phyloP scores from a whole-genome alignment of 257 asterid species.

The Ballota nigra region DNA sequence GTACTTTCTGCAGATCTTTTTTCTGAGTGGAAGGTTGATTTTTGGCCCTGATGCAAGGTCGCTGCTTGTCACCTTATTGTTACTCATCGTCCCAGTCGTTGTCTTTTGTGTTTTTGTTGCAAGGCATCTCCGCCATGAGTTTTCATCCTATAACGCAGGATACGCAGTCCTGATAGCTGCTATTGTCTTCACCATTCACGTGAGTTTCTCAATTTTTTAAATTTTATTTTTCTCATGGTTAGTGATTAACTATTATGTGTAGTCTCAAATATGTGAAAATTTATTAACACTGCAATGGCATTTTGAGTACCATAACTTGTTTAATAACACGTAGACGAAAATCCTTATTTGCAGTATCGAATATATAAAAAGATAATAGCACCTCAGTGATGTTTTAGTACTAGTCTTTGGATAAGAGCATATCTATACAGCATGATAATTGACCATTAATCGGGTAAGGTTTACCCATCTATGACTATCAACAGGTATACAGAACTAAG shows the following conservation, averaged over 20 bases:
- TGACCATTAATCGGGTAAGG: not conserved
- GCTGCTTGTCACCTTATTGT: conserved; percentile 76
- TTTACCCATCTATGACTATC: not conserved
- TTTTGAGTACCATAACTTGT: not conserved
- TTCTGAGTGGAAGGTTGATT: conserved; percentile 88
- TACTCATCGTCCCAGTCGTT: conserved; percentile 72
- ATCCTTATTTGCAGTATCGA: not conserved
- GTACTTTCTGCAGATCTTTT: conserved; percentile 72
- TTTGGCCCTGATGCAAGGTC: conserved; percentile 99
- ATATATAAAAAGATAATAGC: too few species aligned
- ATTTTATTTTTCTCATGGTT: not conserved
- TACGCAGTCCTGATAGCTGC: conserved; percentile 69
- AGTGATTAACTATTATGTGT: not conserved
- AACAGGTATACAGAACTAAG: not conserved
- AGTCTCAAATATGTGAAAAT: not conserved
- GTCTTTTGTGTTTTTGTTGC: conserved; percentile 90
- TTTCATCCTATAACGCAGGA: conserved; percentile 77
- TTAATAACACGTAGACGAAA: not conserved
- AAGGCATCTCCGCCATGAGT: conserved; percentile 89
- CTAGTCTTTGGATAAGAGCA: too few species aligned
- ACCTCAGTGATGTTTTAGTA: too few species aligned
- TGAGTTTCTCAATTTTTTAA: conserved; percentile 40
- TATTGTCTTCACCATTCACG: conserved; percentile 70
- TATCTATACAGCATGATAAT: too few species aligned
- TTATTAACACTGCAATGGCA: not conserved